These are phyloP conservation scores for Kockiozyma suomiensis DNA, from an alignment of 805 yeast species.

Conservation along the genomic window DNA sequence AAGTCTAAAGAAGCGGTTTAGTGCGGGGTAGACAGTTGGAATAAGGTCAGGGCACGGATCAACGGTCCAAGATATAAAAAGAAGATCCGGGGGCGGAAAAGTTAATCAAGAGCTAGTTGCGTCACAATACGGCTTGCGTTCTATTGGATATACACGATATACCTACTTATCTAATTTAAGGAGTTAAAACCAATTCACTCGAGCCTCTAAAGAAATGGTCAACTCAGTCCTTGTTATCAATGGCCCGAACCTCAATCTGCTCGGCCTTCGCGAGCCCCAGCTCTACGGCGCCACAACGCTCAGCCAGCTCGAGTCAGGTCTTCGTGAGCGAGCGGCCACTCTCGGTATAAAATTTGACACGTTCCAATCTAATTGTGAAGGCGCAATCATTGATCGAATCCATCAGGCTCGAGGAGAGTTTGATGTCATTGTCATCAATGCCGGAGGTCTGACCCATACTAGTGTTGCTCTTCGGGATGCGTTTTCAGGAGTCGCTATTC, in stretches of 20 bases:
- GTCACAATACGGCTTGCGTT: no score
- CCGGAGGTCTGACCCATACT: constrained; percentile 58
- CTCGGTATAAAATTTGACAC: constrained; percentile 43
- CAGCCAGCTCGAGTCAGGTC: constrained; percentile 49
- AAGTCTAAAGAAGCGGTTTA: no score
- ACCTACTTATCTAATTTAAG: no score
- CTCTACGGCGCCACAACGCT: constrained; percentile 54
- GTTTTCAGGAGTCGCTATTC: constrained; percentile 52
- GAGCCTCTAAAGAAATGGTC: no score
- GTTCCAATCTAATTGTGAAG: constrained; percentile 53
- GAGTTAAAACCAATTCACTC: no score
- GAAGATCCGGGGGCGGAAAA: no score
- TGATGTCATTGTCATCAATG: constrained; percentile 53
- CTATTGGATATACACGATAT: no score
- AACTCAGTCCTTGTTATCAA: constrained; percentile 51
- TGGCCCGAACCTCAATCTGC: constrained; percentile 55
- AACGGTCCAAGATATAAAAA: no score
- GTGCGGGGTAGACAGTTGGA: no score
- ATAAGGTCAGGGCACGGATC: no score
- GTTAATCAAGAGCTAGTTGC: no score
- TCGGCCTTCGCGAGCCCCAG: constrained; percentile 55
- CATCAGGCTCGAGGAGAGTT: constrained; percentile 44
- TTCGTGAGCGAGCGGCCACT: constrained; percentile 43
- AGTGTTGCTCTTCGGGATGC: constrained; percentile 57
- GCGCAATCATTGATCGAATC: constrained; percentile 51